Conservation (phyloP, 371 early-diverging fungal genomes). For the Mucor velutinosus region DNA sequence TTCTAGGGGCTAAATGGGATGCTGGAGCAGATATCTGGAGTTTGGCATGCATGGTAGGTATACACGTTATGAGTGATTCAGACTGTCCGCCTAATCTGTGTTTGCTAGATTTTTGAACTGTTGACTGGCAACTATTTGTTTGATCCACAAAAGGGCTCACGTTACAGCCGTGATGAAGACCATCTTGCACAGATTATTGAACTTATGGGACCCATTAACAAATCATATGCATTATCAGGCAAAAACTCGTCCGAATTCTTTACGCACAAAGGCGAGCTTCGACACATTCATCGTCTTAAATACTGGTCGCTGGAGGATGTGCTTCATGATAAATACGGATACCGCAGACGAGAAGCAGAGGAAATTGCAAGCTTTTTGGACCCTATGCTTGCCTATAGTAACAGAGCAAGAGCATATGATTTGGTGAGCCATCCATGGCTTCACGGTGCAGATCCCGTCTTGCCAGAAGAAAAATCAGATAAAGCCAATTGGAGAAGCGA, state of each 20-base stretch:
- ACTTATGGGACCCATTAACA: conserved; percentile 84
- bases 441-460: conserved; percentile 39
- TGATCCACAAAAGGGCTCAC: conserved; percentile 84
- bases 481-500: conserved; percentile 26
- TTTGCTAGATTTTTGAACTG: conserved; percentile 73
- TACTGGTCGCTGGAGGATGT: conserved; percentile 85
- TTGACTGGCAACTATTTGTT: conserved; percentile 95
- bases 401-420: conserved; percentile 58
- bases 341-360: conserved; percentile 57
- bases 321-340: conserved; percentile 80
- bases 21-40: conserved; percentile 98
- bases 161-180: conserved; percentile 94
- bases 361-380: conserved; percentile 64
- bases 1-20: conserved; percentile 93
- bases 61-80: not conserved
- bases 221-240: conserved; percentile 72
- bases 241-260: conserved; percentile 80
- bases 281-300: conserved; percentile 83
- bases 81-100: not conserved
- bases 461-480: conserved; percentile 32
- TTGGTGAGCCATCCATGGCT: conserved; percentile 71
- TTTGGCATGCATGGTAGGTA: conserved; percentile 86
- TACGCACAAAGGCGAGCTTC: conserved; percentile 76
- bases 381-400: conserved; percentile 76
- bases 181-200: conserved; percentile 97